These are phyloP conservation scores for Neonothopanus nambi DNA, from an alignment of 1,284 basidiomycete species.

Conservation along the genomic window DNA sequence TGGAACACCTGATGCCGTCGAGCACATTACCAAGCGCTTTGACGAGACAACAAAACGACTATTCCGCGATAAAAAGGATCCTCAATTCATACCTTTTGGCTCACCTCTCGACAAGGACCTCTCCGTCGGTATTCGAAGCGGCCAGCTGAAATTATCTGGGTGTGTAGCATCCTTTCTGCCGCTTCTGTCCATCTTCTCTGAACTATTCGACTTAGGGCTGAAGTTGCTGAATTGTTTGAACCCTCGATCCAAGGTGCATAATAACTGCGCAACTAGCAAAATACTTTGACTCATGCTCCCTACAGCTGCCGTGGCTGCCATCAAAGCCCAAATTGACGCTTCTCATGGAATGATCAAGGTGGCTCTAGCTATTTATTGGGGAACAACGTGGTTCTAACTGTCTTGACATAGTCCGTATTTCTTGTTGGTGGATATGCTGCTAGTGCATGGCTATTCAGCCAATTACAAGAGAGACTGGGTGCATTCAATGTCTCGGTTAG, in stretches of 20 bases:
- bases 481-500: constrained; percentile 60
- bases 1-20: constrained; percentile 63
- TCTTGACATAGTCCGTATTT: constrained; percentile 59
- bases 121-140: constrained; percentile 65
- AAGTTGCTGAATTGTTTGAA: constrained; percentile 73
- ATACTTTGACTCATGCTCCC: background rate
- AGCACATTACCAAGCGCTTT: constrained; percentile 72
- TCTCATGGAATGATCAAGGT: constrained; percentile 68
- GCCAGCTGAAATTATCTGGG: constrained; percentile 72
- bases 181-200: constrained; percentile 1
- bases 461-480: constrained; percentile 65
- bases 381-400: background rate
- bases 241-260: constrained; percentile 62
- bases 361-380: constrained; percentile 14
- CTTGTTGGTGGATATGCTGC: constrained; percentile 80
- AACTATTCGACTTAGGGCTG: constrained; percentile 33
- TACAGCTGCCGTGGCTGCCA: constrained; percentile 63
- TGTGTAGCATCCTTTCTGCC: constrained; percentile 30
- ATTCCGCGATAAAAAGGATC: constrained; percentile 65
- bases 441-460: constrained; percentile 74
- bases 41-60: constrained; percentile 80
- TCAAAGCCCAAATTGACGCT: constrained; percentile 66
- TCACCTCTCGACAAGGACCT: constrained; percentile 73
- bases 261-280: too few relatives aligned
- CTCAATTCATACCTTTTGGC: constrained; percentile 75